A percentile compares a stretch with the other conserved stretches of the same genome.
Conservation (phyloP, 192 early-diverging fungal species). For the Powellomyces hirtus region DNA sequence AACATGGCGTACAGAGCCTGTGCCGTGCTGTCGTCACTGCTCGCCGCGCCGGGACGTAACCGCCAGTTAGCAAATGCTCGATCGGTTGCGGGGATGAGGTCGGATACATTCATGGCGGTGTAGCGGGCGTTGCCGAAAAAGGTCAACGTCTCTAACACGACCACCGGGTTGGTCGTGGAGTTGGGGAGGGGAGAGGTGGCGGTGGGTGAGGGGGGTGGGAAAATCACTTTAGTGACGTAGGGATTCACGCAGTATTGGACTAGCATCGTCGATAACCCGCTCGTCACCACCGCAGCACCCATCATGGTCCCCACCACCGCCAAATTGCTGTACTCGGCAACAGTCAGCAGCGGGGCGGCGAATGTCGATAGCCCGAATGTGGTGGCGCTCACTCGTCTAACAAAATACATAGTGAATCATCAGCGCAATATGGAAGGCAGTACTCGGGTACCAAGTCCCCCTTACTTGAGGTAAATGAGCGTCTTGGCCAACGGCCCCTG, state of each 20-base stretch:
- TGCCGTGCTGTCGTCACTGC: not conserved
- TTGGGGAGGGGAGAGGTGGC: not conserved
- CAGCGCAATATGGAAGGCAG: not conserved
- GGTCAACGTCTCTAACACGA: conserved; percentile 22
- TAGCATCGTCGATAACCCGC: conserved; percentile 13
- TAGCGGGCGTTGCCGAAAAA: conserved; percentile 22
- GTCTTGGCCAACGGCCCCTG: conserved; percentile 21
- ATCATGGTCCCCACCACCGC: conserved; percentile 30
- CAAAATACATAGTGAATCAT: not conserved
- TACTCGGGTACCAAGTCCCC: not conserved
- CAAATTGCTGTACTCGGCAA: conserved; percentile 13
- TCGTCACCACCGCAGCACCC: conserved; percentile 24
- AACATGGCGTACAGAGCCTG: not conserved
- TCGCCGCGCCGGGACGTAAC: conserved; percentile 1
- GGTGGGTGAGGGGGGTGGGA: not conserved
- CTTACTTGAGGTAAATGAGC: conserved; percentile 12
- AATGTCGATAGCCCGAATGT: conserved; percentile 15
- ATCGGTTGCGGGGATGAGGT: conserved; percentile 4
- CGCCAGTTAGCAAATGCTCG: conserved; percentile 17
- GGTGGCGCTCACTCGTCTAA: conserved; percentile 19
- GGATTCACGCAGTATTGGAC: conserved; percentile 26
- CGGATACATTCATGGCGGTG: conserved; percentile 7
- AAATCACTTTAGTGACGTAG: conserved; percentile 15
- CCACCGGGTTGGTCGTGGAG: not conserved
- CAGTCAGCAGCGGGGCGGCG: conserved; percentile 1